A percentile compares a stretch with the other conserved stretches of the same genome.
Evolutionary conservation across 768 basidiomycete genomes (phyloP).

Genomic region (Suillus hirtellus): DNA sequence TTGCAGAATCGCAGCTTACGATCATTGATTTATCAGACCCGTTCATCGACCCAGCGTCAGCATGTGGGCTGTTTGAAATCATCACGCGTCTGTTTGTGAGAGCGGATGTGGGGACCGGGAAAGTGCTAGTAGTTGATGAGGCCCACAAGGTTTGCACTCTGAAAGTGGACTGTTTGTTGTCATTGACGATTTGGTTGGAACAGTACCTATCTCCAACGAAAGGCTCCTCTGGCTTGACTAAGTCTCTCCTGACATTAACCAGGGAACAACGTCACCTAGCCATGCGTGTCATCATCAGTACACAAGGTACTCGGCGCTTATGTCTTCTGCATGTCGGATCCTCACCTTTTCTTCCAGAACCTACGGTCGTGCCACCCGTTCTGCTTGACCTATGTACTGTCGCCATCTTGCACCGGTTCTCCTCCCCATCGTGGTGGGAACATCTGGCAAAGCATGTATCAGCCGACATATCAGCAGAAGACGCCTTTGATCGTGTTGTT

Average conservation of each 20-base stretch:
- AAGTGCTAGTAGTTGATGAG: constrained; percentile 72
- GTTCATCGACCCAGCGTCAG: constrained; percentile 65
- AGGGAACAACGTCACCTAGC: constrained; percentile 72
- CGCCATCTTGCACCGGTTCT: constrained; percentile 70
- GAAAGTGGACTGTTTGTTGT: neutral
- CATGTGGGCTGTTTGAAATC: constrained; percentile 73
- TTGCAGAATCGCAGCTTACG: constrained; percentile 58
- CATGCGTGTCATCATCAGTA: constrained; percentile 73
- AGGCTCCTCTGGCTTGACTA: constrained; percentile 53
- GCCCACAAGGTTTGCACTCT: constrained; percentile 61
- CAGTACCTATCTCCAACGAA: constrained; percentile 60
- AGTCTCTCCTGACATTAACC: constrained; percentile 56
- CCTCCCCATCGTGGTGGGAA: constrained; percentile 75
- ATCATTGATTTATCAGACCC: constrained; percentile 75
- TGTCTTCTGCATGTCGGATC: neutral
- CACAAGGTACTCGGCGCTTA: constrained; percentile 51
- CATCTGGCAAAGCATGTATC: constrained; percentile 69
- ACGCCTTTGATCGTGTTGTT: constrained; percentile 68
- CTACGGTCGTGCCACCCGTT: constrained; percentile 68
- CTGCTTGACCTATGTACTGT: constrained; percentile 68
- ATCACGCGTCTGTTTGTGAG: constrained; percentile 64
- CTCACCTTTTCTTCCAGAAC: constrained; percentile 44
- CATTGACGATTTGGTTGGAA: constrained; percentile 6
- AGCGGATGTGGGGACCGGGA: constrained; percentile 59
- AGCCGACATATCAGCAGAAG: constrained; percentile 55